Evolutionary conservation across 306 rosid species (phyloP).

Genomic region (Alnus glutinosa): DNA sequence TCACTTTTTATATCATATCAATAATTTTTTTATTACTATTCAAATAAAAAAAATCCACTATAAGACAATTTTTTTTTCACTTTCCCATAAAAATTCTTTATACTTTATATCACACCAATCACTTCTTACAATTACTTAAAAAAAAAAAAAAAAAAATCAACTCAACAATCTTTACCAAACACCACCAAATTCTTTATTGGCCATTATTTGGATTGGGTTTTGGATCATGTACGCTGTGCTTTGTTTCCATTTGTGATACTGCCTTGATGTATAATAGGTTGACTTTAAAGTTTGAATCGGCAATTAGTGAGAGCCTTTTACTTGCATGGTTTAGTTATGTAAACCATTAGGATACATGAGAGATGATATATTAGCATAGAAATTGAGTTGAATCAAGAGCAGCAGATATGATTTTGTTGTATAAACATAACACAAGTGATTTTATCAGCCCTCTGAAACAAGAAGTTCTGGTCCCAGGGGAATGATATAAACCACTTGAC

Average conservation of each 20-base stretch:
- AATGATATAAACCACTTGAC: background rate
- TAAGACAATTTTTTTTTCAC: no score
- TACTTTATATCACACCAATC: no score
- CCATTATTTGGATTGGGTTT: background rate
- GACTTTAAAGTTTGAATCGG: background rate
- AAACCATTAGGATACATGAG: background rate
- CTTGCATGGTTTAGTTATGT: background rate
- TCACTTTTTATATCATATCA: no score
- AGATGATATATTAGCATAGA: background rate
- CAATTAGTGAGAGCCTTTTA: background rate
- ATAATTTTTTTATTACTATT: no score
- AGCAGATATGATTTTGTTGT: background rate
- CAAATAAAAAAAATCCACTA: no score
- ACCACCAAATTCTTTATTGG: background rate
- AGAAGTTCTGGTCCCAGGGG: background rate
- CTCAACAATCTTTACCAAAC: no score
- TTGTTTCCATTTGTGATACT: background rate
- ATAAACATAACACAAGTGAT: background rate
- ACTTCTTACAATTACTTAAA: no score
- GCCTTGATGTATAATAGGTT: background rate
- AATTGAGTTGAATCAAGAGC: background rate
- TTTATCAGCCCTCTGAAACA: background rate
- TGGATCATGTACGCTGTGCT: background rate
- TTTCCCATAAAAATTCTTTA: no score
- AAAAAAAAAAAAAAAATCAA: no score